Base-by-base conservation (phyloP, 257 asterid species). In the Plantago elongata region DNA sequence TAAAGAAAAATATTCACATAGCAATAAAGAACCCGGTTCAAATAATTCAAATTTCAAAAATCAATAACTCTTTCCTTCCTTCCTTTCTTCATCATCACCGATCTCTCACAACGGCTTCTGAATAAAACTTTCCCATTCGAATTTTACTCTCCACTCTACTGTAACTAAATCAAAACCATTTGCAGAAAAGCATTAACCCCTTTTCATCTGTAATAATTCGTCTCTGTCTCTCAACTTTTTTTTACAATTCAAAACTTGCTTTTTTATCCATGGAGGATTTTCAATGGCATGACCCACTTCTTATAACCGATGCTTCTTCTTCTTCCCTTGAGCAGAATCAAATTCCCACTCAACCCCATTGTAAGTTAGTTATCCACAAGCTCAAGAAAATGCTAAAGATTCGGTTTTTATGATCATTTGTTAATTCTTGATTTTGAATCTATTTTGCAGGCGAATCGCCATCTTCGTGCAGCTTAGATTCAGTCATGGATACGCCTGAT, bases 211-310 rank as follows among this genome's bases (percentile, higher is more conserved):
- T 74, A 74, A 70, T 71, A 64, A 74, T 55, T 71, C 54, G 46
- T 45, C 34, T 64, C 37, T 22, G 12, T 52, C 3, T 44, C n/a
- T 62, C 4, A 22, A 22, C 27, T 69, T 49, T 16, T 30, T 40
- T 45, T 76, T 68, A 63, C 60, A 54, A 56, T 85, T 84, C 81
- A 80, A 88, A 82, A 54, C 66, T 47, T 74, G 38, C 74, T 77
- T 59, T 45, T 60, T 45, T 70, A 67, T 74, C 81, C 62, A 87
- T 87, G 92, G 82, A 71, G 59, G 84, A 74, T 61, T 49, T 69
- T 75, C 78, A 76, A 52, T 79, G 86, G 89, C 72, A 74, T 61
- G 89, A 83, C 80, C 94, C 94, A 66, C 86, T 89, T 79, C 89
- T 80, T 68, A 69, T 84, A 67, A 84, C 97, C 14, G 94, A 84